Evolutionary conservation across 345 rosid genomes (phyloP).

Genomic region (Brassica juncea): DNA sequence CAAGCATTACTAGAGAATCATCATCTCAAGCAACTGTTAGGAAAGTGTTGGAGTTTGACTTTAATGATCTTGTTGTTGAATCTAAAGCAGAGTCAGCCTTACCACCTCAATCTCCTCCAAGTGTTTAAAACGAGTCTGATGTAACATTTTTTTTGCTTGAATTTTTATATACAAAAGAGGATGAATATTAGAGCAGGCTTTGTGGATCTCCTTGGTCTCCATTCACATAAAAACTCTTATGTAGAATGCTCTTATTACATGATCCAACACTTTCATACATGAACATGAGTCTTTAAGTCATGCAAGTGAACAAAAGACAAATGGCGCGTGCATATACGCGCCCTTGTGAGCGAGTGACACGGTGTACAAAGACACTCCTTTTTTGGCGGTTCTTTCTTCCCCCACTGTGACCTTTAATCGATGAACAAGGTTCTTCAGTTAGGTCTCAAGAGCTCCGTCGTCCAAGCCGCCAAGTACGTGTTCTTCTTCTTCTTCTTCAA

Average conservation of each 20-base stretch:
- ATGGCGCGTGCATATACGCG: conserved; percentile 22
- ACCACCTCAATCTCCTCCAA: conserved; percentile 73
- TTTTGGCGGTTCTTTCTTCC: conserved; percentile 35
- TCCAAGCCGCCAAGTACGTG: conserved; percentile 29
- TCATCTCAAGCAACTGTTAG: conserved; percentile 15
- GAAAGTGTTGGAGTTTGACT: conserved; percentile 13
- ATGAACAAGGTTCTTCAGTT: conserved; percentile 50
- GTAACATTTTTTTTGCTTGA: conserved; percentile 18
- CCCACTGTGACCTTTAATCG: conserved; percentile 2
- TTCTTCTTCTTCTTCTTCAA: background rate
- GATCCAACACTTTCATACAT: background rate
- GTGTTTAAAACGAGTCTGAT: background rate
- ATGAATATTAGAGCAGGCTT: conserved; percentile 10
- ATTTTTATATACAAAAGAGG: conserved; percentile 2
- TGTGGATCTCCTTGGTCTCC: conserved; percentile 21
- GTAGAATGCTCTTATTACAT: background rate
- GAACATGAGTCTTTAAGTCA: background rate
- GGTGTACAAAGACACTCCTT: background rate
- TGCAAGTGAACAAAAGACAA: background rate
- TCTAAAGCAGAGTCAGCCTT: conserved; percentile 41
- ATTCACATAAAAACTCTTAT: conserved; percentile 5
- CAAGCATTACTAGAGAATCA: background rate
- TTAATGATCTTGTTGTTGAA: conserved; percentile 9
- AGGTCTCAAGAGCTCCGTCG: conserved; percentile 43
- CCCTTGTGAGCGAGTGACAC: conserved; percentile 2